Base-by-base conservation (phyloP, 192 early-diverging fungal species). In the Coemansia sp. region DNA sequence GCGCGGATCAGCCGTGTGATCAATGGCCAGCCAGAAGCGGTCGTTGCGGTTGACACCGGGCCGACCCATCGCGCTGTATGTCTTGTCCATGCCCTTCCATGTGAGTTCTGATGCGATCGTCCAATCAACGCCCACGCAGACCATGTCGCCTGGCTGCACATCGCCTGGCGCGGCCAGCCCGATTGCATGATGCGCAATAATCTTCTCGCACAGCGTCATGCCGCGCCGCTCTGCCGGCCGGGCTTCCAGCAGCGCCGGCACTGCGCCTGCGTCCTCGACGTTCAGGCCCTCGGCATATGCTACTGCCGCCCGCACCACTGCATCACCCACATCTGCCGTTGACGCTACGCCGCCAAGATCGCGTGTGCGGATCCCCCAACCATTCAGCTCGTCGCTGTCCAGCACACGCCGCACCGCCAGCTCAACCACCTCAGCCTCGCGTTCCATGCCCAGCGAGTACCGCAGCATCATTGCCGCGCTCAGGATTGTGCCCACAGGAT, bases 401-500 rank as follows among this genome's bases (percentile, higher is more conserved):
- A 99, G 83, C 37, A 97, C 96, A 55, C 88, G 83, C 65, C 89
- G 88, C 22, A 98, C 96, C 45, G 96, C 94, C 35, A 88, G 84
- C 84, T 99, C 97, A 41, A 99, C 69, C 14, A 92, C 92, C 63
- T 88, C 85, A 57, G 96, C 96, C 78, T 99, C 96, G 58, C 82
- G 76, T 66, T 93, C 90, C 75, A 96, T 76, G 65, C 88, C 89
- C 66, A 99, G 84, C 39, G 96, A 97, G 85, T 97, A 99, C 60
- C 90, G 87, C 66, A 99, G 84, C 78, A 99, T 81, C 86, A 99
- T 86, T 23, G 97, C 96, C 32, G 86, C 91, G 69, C 88, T 91
- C 61, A 99, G 90, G 67, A 99, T 99, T 48, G 96, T 98, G 43
- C 94, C 97, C 38, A 99, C 88, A 24, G 97, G 97, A 82, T 99